Base-by-base conservation (phyloP, 257 asterid species). In the Asclepias syriaca region DNA sequence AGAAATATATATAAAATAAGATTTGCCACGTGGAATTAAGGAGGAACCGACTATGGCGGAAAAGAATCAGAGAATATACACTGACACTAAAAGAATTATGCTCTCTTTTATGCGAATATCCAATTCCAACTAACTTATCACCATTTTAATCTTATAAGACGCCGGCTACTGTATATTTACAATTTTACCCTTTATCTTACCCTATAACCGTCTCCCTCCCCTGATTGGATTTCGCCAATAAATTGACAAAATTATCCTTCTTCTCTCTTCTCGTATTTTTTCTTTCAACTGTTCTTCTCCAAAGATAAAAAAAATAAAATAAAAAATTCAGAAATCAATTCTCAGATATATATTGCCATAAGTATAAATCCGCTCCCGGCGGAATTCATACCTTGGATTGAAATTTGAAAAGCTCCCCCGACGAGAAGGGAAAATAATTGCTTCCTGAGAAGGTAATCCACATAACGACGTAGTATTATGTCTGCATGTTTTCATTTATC, bases 1-100 rank as follows among this genome's bases (percentile, higher is more conserved):
- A 14, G 0, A 11, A 29, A 4, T 6, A 13, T 22, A 58, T 10
- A 5, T 12, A 0, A 27, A 5, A 32, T 39, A 19, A 24, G 27
- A 24, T 24, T 24, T 37, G 19, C 53, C 84, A 79, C 80, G 83
- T 73, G 8, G 69, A 85, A 72, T 16, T 0, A 1, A 0, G 3
- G 40, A 45, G 84, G 83, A 79, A 0, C 74, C 48, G 48, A 3
- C n/a, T 27, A 24, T 1, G 55, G 12, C 27, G 21, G 77, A 6
- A 45, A 61, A 57, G 79, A 67, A 76, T 72, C 72, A 68, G 71
- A 50, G 81, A 81, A 72, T 80, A 74, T 67, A 22, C 84, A 60
- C 34, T 4, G 2, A n/a, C 80, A 60, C 86, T 82, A 55, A 82
- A 77, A 27, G 89, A 77, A 88, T 84, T 74, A 85, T 83, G 66